These are phyloP conservation scores for Odontarrhena argentea DNA, from an alignment of 345 rosid species.

Conservation along the genomic window DNA sequence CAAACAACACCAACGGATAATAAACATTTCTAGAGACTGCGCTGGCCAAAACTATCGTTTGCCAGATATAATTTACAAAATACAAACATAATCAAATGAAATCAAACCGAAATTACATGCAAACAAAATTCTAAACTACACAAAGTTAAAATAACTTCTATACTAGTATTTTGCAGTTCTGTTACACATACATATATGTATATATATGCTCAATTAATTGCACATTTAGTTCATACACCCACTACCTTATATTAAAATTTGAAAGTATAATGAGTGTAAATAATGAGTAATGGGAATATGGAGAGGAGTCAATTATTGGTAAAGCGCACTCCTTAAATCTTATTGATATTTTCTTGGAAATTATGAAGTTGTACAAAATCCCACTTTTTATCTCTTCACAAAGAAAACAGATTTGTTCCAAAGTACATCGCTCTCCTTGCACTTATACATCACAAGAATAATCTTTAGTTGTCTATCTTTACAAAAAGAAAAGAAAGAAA, in stretches of 20 bases:
- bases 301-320: constrained; percentile 33
- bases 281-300: constrained; percentile 19
- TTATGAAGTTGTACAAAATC: constrained; percentile 30
- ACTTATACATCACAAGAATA: constrained; percentile 38
- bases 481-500: constrained; percentile 43
- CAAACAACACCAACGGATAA: too few relatives aligned
- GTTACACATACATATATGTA: neutral
- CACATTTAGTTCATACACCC: neutral
- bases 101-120: too few relatives aligned
- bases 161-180: neutral
- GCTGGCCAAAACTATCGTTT: too few relatives aligned
- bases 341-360: constrained; percentile 9
- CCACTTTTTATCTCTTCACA: constrained; percentile 44
- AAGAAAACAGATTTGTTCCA: constrained; percentile 39
- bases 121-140: too few relatives aligned
- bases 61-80: too few relatives aligned
- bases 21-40: too few relatives aligned
- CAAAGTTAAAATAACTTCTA: too few relatives aligned
- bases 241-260: neutral
- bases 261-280: neutral
- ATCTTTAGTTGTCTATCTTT: constrained; percentile 42
- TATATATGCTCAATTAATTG: neutral
- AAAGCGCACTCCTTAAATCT: constrained; percentile 26
- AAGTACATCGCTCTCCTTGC: constrained; percentile 35
- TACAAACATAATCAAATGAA: too few relatives aligned